Conservation (phyloP, 2,329 filamentous ascomycete genomes). For the Colletotrichum tofieldiae region DNA sequence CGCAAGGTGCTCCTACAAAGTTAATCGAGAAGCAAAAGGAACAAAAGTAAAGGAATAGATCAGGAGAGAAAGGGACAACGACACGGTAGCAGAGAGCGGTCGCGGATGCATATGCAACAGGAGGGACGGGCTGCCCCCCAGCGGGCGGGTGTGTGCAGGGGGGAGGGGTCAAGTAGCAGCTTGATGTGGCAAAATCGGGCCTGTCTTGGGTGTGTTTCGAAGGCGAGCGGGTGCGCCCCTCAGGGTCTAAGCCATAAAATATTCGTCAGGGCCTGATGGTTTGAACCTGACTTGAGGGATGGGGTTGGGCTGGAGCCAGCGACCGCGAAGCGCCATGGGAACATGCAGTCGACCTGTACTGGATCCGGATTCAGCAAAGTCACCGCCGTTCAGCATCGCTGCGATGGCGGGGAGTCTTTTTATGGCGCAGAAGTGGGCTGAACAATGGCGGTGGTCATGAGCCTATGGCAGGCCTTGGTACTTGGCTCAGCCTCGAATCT, state of each 20-base stretch:
- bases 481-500: conserved; percentile 28
- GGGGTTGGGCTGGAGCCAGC: conserved; percentile 27
- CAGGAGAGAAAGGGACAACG: conserved; percentile 18
- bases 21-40: conserved; percentile 16
- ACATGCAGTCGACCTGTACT: conserved; percentile 3
- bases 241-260: conserved; percentile 44
- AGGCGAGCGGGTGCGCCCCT: conserved; percentile 40
- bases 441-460: conserved; percentile 26
- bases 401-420: conserved; percentile 12
- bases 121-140: conserved; percentile 13
- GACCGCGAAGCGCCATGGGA: conserved; percentile 13
- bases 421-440: conserved; percentile 28
- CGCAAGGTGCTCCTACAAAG: conserved; percentile 34
- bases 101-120: conserved; percentile 25
- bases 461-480: conserved; percentile 21
- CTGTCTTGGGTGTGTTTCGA: conserved; percentile 46
- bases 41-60: conserved; percentile 22
- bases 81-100: conserved; percentile 16
- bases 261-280: conserved; percentile 41
- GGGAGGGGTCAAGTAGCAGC: conserved; percentile 21
- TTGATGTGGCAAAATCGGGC: conserved; percentile 44
- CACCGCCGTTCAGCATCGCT: conserved; percentile 12
- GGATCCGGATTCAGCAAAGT: conserved; percentile 22
- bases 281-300: conserved; percentile 32
- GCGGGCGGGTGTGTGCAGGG: conserved; percentile 22